A percentile compares a stretch with the other conserved stretches of the same genome.
Evolutionary conservation across 2,329 filamentous ascomycete genomes (phyloP).

Genomic region (Tolypocladium cylindrosporum): DNA sequence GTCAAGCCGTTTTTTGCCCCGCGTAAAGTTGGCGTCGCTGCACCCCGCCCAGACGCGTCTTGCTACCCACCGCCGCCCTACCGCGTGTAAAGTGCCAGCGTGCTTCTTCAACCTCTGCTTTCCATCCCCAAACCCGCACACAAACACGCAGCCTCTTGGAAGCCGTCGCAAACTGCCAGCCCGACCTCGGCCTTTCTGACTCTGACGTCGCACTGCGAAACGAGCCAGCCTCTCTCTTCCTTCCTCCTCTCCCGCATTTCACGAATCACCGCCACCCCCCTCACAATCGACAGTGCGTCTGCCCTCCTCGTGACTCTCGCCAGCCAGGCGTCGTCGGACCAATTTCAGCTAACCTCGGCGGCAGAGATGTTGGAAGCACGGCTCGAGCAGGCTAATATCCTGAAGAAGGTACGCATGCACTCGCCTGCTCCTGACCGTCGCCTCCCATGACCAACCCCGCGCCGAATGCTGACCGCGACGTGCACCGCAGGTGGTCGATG

Average conservation of each 20-base stretch:
- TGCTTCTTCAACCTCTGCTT: conserved; percentile 1
- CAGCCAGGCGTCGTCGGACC: neutral
- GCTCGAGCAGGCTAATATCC: conserved; percentile 82
- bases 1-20: conserved; percentile 7
- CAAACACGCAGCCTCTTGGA: neutral
- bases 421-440: neutral
- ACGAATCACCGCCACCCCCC: neutral
- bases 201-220: neutral
- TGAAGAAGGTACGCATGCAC: conserved; percentile 69
- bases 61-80: conserved; percentile 10
- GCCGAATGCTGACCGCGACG: neutral
- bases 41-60: conserved; percentile 19
- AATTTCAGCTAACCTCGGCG: neutral
- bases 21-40: conserved; percentile 19
- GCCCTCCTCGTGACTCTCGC: neutral
- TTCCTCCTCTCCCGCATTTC: neutral
- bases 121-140: conserved; percentile 3
- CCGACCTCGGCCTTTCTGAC: neutral
- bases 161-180: neutral
- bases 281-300: conserved; percentile 1
- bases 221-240: neutral
- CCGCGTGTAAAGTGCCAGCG: conserved; percentile 23
- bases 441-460: neutral
- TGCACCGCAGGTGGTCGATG: conserved; percentile 71
- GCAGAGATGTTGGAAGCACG: conserved; percentile 85